Conservation (phyloP, 164 flowering plant species). For the Umbellularia californica region DNA sequence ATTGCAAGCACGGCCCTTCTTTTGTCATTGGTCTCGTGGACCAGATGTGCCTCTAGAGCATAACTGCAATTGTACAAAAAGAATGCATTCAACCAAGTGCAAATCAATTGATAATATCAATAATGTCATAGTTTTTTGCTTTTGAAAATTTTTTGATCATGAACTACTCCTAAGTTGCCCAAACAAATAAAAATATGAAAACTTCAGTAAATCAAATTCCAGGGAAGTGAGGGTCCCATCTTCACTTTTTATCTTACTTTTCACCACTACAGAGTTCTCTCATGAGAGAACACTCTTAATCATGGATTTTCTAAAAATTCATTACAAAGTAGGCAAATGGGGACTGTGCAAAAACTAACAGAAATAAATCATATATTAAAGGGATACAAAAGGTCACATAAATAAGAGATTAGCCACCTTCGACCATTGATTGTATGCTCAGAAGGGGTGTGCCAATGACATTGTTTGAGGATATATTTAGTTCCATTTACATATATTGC, state of each 20-base stretch:
- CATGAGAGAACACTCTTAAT: background rate
- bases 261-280: background rate
- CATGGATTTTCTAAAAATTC: too few species aligned
- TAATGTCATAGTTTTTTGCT: background rate
- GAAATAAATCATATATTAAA: too few species aligned
- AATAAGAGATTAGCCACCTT: slow-evolving; percentile 14
- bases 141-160: too few species aligned
- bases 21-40: slow-evolving; percentile 34
- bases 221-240: background rate
- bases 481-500: slow-evolving; percentile 32
- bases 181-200: too few species aligned
- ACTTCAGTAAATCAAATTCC: background rate
- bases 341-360: too few species aligned
- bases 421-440: slow-evolving; percentile 50
- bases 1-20: slow-evolving; percentile 50
- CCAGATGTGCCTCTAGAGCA: slow-evolving; percentile 46
- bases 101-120: background rate
- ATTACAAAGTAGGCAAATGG: too few species aligned
- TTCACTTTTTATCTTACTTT: too few species aligned
- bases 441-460: slow-evolving; percentile 60
- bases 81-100: background rate
- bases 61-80: slow-evolving; percentile 24
- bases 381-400: background rate
- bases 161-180: too few species aligned
- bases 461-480: slow-evolving; percentile 31